These are phyloP conservation scores for Umbelopsis isabellina DNA, from an alignment of 192 early-diverging fungal genomes.

Conservation along the genomic window DNA sequence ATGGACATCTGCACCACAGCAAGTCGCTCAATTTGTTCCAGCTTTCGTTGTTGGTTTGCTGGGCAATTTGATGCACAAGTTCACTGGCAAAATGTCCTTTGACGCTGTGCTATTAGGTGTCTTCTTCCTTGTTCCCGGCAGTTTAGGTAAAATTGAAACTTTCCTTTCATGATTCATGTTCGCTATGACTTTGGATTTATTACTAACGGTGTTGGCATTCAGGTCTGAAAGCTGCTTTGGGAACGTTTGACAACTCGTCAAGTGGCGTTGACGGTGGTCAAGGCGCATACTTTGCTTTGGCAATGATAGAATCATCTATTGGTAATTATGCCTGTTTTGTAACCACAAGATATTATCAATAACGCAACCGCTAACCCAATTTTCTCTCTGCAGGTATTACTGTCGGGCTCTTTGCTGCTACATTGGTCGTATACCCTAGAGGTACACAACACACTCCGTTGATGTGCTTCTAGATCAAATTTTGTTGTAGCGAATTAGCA, in stretches of 20 bases:
- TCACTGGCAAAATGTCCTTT: slow-evolving; percentile 74
- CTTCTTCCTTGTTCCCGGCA: slow-evolving; percentile 37
- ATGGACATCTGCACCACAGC: slow-evolving; percentile 53
- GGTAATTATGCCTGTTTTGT: neutral
- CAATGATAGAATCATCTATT: slow-evolving; percentile 49
- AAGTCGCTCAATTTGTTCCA: slow-evolving; percentile 69
- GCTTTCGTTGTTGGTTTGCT: slow-evolving; percentile 81
- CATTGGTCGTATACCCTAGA: slow-evolving; percentile 61
- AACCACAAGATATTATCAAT: neutral
- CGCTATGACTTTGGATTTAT: neutral
- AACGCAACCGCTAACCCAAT: neutral
- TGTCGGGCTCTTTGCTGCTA: slow-evolving; percentile 68
- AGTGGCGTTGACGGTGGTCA: slow-evolving; percentile 32
- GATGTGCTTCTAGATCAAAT: slow-evolving; percentile 42
- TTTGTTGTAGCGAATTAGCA: neutral
- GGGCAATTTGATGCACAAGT: slow-evolving; percentile 77
- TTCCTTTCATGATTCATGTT: neutral
- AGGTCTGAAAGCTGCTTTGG: slow-evolving; percentile 41
- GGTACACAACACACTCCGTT: slow-evolving; percentile 47
- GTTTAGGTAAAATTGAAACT: slow-evolving; percentile 29
- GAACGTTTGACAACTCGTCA: slow-evolving; percentile 21
- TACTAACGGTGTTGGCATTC: neutral
- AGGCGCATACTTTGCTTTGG: slow-evolving; percentile 51
- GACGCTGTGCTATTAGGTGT: slow-evolving; percentile 85
- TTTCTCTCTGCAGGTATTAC: slow-evolving; percentile 61